Evolutionary conservation across 441 rosid species (phyloP).

Genomic region (Kokia cookei): DNA sequence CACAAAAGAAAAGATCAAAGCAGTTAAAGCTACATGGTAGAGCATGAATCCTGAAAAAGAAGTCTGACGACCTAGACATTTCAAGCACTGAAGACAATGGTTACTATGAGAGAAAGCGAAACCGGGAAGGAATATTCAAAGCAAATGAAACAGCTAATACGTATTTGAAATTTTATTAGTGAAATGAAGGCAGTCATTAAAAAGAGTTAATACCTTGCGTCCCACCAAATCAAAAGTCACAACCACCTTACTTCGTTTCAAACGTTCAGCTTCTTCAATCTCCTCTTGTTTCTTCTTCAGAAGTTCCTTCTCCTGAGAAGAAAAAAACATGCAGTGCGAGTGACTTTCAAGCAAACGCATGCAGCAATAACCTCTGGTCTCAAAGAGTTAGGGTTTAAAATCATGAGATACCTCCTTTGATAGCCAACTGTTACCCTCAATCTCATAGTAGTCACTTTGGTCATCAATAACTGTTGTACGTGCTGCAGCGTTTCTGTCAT

Average conservation of each 20-base stretch:
- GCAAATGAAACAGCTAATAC: not conserved
- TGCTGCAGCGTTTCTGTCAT: constrained; percentile 84
- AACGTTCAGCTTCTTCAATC: constrained; percentile 76
- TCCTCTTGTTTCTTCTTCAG: constrained; percentile 70
- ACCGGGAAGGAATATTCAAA: not conserved
- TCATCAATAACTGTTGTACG: constrained; percentile 93
- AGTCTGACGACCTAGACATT: not conserved
- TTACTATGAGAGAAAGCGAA: not conserved
- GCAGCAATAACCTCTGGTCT: not conserved
- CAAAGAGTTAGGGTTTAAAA: not conserved
- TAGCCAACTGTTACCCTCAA: constrained; percentile 86
- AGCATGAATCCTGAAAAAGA: not conserved
- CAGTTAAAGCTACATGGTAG: not conserved
- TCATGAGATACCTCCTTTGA: constrained; percentile 62
- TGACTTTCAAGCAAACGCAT: constrained; percentile 7
- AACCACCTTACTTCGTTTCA: constrained; percentile 66
- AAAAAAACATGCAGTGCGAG: not conserved
- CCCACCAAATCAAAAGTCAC: constrained; percentile 93
- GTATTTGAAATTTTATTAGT: not conserved
- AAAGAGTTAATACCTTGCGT: constrained; percentile 59
- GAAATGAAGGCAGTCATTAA: not conserved
- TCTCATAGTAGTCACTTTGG: constrained; percentile 92
- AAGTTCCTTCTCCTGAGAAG: constrained; percentile 71
- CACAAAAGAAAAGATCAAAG: not conserved
- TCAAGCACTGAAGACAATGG: not conserved